These are phyloP conservation scores for Fraxinus floribunda DNA, from an alignment of 305 asterid genomes.

Conservation along the genomic window DNA sequence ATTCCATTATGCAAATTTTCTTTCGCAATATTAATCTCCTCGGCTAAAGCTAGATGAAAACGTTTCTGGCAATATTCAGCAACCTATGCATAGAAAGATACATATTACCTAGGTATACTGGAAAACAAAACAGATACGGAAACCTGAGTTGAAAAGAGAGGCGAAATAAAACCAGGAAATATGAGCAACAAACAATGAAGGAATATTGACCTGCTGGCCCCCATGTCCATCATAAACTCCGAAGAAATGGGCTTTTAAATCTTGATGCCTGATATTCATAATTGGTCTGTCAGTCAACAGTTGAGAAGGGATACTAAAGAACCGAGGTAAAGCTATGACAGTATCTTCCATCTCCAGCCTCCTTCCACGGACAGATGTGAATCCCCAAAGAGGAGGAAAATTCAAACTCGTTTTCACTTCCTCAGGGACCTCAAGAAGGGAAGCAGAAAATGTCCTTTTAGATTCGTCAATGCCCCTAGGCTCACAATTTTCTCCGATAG, in stretches of 20 bases:
- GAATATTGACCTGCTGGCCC: slow-evolving; percentile 63
- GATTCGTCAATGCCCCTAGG: slow-evolving; percentile 33
- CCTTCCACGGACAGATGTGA: slow-evolving; percentile 58
- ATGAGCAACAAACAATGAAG: neutral
- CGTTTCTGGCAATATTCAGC: slow-evolving; percentile 73
- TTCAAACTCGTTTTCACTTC: slow-evolving; percentile 38
- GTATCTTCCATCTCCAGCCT: slow-evolving; percentile 88
- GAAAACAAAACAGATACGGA: neutral
- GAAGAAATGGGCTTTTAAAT: slow-evolving; percentile 52
- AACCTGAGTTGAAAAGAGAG: neutral
- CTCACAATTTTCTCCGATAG: slow-evolving; percentile 31
- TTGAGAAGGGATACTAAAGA: slow-evolving; percentile 47
- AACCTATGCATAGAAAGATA: slow-evolving; percentile 44
- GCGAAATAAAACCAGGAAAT: neutral
- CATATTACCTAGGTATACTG: neutral
- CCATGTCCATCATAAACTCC: slow-evolving; percentile 96
- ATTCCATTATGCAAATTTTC: slow-evolving; percentile 28
- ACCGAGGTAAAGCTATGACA: slow-evolving; percentile 51
- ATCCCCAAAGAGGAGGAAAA: slow-evolving; percentile 73
- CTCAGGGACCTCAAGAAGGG: slow-evolving; percentile 48
- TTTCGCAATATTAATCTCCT: slow-evolving; percentile 50
- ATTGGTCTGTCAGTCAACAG: slow-evolving; percentile 49
- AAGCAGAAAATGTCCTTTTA: slow-evolving; percentile 36
- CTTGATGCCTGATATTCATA: slow-evolving; percentile 38
- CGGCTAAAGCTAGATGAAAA: slow-evolving; percentile 63